Evolutionary conservation across 2,329 filamentous ascomycete genomes (phyloP), one percentile per base, ranked within the genome.

Genomic region (Penicillium sp.): DNA sequence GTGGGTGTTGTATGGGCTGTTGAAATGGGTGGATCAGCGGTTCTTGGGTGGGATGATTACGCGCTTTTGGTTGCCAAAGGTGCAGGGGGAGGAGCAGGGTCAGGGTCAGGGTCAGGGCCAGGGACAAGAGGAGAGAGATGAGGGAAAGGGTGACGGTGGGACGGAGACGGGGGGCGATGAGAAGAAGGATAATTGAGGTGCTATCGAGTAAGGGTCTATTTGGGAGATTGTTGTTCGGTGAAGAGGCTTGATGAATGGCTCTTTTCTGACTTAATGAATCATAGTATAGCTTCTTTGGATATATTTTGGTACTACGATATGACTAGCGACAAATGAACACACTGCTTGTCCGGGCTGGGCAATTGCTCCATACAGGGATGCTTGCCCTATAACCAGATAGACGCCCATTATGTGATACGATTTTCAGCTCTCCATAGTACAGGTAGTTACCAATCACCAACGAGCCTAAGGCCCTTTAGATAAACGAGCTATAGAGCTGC

Each of bases 1-100:
- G 1, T 69, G 71, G 71, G 51, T 71, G 17, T 53, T 72, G 17
- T 70, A 71, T 63, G 68, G 67, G 2, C 63, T 71, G 56, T 31
- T 71, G 12, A 65, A 63, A 43, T 71, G 67, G 65, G 50, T 69
- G 35, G 68, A 71, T 57, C 64, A 63, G 54, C 43, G 48, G 28
- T 71, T 68, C 38, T 60, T 71, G 49, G 69, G 68, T 6, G 69
- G 69, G 5, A 43, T 70, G 5, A 61, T 71, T 54, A 57, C 63
- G 39, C 60, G 63, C 5, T 70, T 67, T 51, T 71, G 67, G 66
- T 47, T 71, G 45, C 59, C 62, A 10, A 52, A 52, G 45, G 20
- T 35, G 5, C 59, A 59, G 47, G 38, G n/a, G 4, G 41, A 56
- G 48, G 37, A 41, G 11, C 43, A 62, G 48, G 37, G 35, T 0